Evolutionary conservation across 2,329 filamentous ascomycete genomes (phyloP), one percentile per base, ranked within the genome.

Genomic region (Epichloe scottii): DNA sequence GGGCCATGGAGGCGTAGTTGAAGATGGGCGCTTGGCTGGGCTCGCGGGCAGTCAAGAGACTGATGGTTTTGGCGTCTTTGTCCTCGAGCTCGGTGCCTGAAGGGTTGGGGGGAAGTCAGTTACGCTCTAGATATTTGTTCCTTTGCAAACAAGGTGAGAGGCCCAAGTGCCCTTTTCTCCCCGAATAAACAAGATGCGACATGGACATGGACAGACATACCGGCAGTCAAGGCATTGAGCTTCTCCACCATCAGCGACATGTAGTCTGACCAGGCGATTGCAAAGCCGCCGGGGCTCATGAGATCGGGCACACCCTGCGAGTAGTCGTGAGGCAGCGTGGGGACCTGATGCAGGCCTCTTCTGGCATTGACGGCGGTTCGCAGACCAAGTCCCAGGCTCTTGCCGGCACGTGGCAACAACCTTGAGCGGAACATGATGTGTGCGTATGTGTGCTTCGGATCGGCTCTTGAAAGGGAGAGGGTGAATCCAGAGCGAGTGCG

Each of bases 1-100:
- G 85, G 51, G 89, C 87, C 87, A 95, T 95, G 60, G 88, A 95
- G 67, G 93, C 93, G 67, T 94, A 81, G 78, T 97, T 98, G 82
- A 98, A 98, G 65, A 85, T 74, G 59, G 84, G 76, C 41, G 93
- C 93, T 56, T 79, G 75, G 58, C 76, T 75, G 43, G 91, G 85
- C 62, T 93, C 80, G 67, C 89, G 88, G 54, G 91, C 87, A 53
- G 84, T 84, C 62, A 81, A 75, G 62, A 91, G 75, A 63, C 87
- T 70, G 63, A 95, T 82, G 45, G 81, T 73, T 68, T 86, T 82
- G 54, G 81, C 68, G 48, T 76, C 71, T 58, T 76, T 71, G 64
- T 79, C 70, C 57, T 83, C 83, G 62, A 79, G 76, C 17, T 81
- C 72, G 58, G 79, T 84, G 58, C 79, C 85, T 89, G 34, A 30